Evolutionary conservation across 768 basidiomycete genomes (phyloP), one percentile per base, ranked within the genome.

Genomic region (Hysterangium stoloniferum): DNA sequence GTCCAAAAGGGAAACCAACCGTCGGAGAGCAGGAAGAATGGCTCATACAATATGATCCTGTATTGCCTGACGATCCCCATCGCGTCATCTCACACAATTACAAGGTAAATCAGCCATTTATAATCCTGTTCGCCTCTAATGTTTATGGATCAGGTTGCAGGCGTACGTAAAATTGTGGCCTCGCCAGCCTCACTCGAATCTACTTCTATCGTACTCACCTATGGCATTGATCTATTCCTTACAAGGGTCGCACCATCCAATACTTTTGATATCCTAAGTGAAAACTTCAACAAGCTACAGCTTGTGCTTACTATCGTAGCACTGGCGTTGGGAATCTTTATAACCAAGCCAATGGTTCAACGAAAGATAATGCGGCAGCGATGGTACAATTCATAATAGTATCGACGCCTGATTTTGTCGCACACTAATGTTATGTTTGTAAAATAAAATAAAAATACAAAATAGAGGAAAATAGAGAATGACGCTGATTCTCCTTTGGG

Each of bases 271-370:
- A 82, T 96, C 22, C 76, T 98, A 6, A 89, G 78, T 58, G 86
- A 93, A 64, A 82, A 73, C 60, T 98, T 98, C 66, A 97, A 97
- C 71, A 96, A 97, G 71, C 73, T 70, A 1, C 95, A 98, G 65
- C 72, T 98, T 20, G 79, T 94, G 55, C 66, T 92, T 25, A 97
- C 92, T 1, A 79, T 95, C 29, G 64, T 69, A 1, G 90, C 77
- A 0, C 64, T 98, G 52, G 74, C 71, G 2, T 59, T 78, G 4
- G 94, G 84, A n/a, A 88, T 96, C 55, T 63, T 80, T n/a, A 63
- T 93, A 32, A 82, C 82, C 19, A 81, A 78, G 62, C 92, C 92
- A 28, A 87, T 94, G 71, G 90, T 94, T 20, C 66, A 65, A 57
- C 67, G 75, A 62, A 90, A 86, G 63, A 68, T 65, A 55, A 64